Evolutionary conservation across 805 yeast genomes (phyloP).

Genomic region (Yueomyces sinensis): DNA sequence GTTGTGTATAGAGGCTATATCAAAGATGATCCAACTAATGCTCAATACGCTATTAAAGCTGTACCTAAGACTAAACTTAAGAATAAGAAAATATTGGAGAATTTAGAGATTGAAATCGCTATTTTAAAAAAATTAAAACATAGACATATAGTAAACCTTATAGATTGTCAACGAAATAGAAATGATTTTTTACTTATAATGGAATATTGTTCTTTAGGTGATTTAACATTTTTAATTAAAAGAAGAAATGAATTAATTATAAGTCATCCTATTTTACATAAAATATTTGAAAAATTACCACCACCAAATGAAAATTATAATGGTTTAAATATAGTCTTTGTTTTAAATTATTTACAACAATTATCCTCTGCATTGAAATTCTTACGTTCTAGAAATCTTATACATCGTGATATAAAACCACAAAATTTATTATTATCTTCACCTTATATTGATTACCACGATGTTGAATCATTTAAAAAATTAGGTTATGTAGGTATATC

Average conservation of each 20-base stretch:
- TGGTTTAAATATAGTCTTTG: slow-evolving; percentile 70
- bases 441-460: slow-evolving; percentile 40
- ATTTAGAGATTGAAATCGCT: slow-evolving; percentile 82
- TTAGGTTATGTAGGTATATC: slow-evolving; percentile 61
- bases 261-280: slow-evolving; percentile 66
- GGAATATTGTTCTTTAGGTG: slow-evolving; percentile 97
- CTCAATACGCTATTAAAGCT: slow-evolving; percentile 75
- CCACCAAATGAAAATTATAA: slow-evolving; percentile 56
- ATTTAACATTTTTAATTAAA: slow-evolving; percentile 75
- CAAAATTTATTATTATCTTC: slow-evolving; percentile 68
- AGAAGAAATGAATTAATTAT: slow-evolving; percentile 56
- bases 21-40: slow-evolving; percentile 7
- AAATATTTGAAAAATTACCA: slow-evolving; percentile 71
- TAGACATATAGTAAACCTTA: slow-evolving; percentile 80
- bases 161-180: slow-evolving; percentile 71
- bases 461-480: slow-evolving; percentile 44
- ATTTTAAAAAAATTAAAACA: slow-evolving; percentile 80
- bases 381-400: slow-evolving; percentile 68
- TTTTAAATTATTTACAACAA: slow-evolving; percentile 77
- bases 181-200: slow-evolving; percentile 77
- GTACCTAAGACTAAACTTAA: slow-evolving; percentile 72
- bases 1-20: slow-evolving; percentile 79
- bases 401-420: slow-evolving; percentile 88
- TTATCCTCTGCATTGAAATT: slow-evolving; percentile 74
- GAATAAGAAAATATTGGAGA: slow-evolving; percentile 78